Conservation (phyloP, 257 asterid species). For the Rubia yunnanensis region DNA sequence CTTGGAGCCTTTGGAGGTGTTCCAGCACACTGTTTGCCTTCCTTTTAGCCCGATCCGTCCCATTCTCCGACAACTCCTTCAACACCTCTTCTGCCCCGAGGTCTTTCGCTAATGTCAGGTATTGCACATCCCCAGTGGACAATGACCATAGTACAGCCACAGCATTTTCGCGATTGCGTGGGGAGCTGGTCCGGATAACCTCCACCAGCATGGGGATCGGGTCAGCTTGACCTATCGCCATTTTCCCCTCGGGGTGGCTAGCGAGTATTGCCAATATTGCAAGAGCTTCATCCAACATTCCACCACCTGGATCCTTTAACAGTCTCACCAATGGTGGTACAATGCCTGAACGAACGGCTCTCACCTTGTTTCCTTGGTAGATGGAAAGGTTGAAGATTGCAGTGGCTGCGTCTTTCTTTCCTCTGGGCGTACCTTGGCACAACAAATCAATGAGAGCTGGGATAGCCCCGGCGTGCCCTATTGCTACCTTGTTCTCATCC, state of each 20-base stretch:
- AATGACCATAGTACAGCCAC: constrained; percentile 78
- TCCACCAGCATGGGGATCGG: constrained; percentile 63
- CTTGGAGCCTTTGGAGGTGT: constrained; percentile 55
- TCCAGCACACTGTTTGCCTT: constrained; percentile 78
- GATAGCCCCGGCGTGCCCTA: constrained; percentile 89
- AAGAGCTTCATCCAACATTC: constrained; percentile 92
- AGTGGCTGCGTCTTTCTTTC: constrained; percentile 93
- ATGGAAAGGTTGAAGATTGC: constrained; percentile 87
- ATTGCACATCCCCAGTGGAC: constrained; percentile 52
- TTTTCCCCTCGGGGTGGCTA: constrained; percentile 79
- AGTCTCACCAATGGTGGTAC: constrained; percentile 66
- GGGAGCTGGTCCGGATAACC: constrained; percentile 72
- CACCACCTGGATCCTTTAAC: constrained; percentile 79
- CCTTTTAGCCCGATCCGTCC: constrained; percentile 89
- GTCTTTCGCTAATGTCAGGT: constrained; percentile 46
- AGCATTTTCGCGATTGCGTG: constrained; percentile 81
- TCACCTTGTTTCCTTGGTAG: constrained; percentile 84
- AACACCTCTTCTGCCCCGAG: constrained; percentile 78
- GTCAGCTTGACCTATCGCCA: constrained; percentile 55
- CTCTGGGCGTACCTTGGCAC: constrained; percentile 77
- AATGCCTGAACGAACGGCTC: constrained; percentile 80
- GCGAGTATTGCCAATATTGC: constrained; percentile 90
- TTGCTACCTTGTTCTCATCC: constrained; percentile 86
- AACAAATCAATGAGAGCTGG: constrained; percentile 82
- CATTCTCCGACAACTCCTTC: constrained; percentile 70